These are phyloP conservation scores for Alternaria infectoria DNA, from an alignment of 2,329 filamentous ascomycete species.

Conservation along the genomic window DNA sequence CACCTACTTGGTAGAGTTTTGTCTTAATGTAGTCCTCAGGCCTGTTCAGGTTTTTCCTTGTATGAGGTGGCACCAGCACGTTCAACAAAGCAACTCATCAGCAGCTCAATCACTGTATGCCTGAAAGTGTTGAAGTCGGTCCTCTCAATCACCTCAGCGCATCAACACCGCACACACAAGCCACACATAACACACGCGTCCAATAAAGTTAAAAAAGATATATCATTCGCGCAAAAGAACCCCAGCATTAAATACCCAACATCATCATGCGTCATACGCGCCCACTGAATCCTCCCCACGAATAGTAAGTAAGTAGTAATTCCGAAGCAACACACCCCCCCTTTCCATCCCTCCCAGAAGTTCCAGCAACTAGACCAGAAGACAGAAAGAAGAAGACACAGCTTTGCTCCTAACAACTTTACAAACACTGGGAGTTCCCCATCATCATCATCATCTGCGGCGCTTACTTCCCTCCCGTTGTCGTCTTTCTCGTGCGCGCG, in stretches of 20 bases:
- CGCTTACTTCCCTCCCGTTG: not conserved
- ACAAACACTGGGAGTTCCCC: not conserved
- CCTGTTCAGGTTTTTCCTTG: not conserved
- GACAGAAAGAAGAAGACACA: not conserved
- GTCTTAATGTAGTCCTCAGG: not conserved
- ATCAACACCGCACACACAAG: not conserved
- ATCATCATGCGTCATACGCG: constrained; percentile 1
- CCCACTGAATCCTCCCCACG: not conserved
- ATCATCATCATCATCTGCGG: not conserved
- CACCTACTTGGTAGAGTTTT: not conserved
- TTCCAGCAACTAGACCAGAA: constrained; percentile 8
- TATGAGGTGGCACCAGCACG: not conserved
- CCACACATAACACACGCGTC: not conserved
- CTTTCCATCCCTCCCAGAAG: constrained; percentile 1
- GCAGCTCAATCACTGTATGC: not conserved
- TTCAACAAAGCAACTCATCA: not conserved
- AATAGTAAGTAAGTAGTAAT: not conserved
- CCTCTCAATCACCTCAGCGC: not conserved
- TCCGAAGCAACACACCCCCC: not conserved
- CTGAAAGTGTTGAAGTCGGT: not conserved
- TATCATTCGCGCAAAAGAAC: constrained; percentile 1
- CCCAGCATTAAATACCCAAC: constrained; percentile 16
- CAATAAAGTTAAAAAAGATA: not conserved
- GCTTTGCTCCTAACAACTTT: constrained; percentile 1
- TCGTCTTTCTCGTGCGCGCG: constrained; percentile 2